Conservation (phyloP, 1,284 basidiomycete species). For the Moesziomyces globuligerus region DNA sequence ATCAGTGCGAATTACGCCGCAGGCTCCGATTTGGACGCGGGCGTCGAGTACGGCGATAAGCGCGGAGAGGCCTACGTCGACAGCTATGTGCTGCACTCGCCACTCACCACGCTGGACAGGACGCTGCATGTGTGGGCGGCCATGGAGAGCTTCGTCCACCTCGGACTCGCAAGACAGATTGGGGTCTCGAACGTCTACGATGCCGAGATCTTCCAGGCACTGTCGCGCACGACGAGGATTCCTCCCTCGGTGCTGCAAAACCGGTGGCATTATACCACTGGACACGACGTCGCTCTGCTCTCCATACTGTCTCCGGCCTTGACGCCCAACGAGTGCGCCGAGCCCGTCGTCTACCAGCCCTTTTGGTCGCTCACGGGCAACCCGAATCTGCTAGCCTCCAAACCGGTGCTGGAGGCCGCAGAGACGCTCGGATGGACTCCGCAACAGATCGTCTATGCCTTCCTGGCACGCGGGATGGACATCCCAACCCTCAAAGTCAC, state of each 20-base stretch:
- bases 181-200: conserved; percentile 63
- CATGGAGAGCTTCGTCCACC: conserved; percentile 57
- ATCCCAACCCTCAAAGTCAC: conserved; percentile 48
- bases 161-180: conserved; percentile 56
- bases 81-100: conserved; percentile 60
- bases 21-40: conserved; percentile 17
- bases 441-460: conserved; percentile 59
- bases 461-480: conserved; percentile 53
- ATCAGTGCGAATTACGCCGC: conserved; percentile 15
- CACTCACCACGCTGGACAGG: conserved; percentile 53
- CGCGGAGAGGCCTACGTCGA: conserved; percentile 55
- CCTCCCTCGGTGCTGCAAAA: conserved; percentile 60
- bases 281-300: conserved; percentile 64
- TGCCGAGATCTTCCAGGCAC: conserved; percentile 54
- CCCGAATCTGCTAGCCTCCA: conserved; percentile 40
- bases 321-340: conserved; percentile 54
- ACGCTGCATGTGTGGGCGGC: conserved; percentile 61
- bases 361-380: conserved; percentile 66
- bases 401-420: conserved; percentile 44
- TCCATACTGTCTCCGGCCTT: conserved; percentile 52
- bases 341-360: conserved; percentile 56
- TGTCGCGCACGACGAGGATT: conserved; percentile 43
- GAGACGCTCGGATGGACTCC: conserved; percentile 42
- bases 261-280: conserved; percentile 62
- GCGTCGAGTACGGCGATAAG: conserved; percentile 35